Evolutionary conservation across 371 early-diverging fungal genomes (phyloP), one percentile per base, ranked within the genome.

Genomic region (Mortierella sp.): DNA sequence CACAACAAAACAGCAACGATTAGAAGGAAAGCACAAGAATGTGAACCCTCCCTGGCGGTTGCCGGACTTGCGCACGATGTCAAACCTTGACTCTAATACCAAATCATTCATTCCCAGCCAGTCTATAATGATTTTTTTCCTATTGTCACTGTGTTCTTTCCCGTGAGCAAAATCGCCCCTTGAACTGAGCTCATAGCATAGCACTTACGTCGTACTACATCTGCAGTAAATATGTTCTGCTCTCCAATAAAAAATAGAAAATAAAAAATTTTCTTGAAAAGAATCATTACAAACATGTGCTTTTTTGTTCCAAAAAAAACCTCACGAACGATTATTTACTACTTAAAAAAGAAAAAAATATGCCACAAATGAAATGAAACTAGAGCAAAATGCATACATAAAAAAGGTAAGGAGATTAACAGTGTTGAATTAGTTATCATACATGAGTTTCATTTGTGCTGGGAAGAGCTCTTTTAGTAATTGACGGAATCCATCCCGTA

Each of bases 401-500:
- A 53, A 57, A 56, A 57, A n/a, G n/a, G 15, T 57, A 56, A 56
- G 12, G 32, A 55, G 37, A 37, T 28, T 56, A 65, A 56, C 28
- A 37, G 9, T 42, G 56, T 56, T 15, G 8, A 29, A 42, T 42
- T 9, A 28, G 5, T 47, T n/a, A 55, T 70, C 64, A 42, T 70
- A 79, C 80, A 79, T 79, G 17, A 57, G 64, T 56, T 64, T 79
- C 55, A 66, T 67, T 47, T 79, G 80, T 7, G 34, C 64, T 15
- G 80, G 80, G 34, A 79, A 79, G 22, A 79, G 59, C 3, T 73
- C 80, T 49, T 65, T 57, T 62, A 79, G 68, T 13, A 79, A 63
- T 31, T 60, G 70, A 19, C 51, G 74, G 7, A 80, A 64, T 5
- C 80, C 74, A 40, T 80, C 80, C 35, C 34, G 54, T 19, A 64